phyloP scores from a whole-genome alignment of 2,329 filamentous ascomycete species.

The Ascochyta lentis region DNA sequence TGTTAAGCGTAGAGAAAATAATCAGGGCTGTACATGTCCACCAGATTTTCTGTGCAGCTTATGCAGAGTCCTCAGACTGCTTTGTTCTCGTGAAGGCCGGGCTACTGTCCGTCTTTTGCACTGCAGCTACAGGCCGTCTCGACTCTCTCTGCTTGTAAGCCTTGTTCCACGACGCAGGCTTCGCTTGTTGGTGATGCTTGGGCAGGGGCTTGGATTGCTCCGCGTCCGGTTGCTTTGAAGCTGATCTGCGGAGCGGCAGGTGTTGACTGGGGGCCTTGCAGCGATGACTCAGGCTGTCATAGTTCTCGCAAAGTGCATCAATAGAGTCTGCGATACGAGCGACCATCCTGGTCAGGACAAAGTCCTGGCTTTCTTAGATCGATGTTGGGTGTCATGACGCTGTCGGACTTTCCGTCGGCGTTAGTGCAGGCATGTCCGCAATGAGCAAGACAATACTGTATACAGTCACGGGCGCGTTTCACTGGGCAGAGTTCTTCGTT shows the following conservation, averaged over 20 bases:
- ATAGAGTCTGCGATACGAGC: conserved; percentile 2
- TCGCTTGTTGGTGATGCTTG: too few relatives aligned
- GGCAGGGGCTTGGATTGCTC: background rate
- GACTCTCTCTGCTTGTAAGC: background rate
- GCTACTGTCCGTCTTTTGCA: too few relatives aligned
- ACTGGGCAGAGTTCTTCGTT: background rate
- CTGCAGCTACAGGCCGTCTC: background rate
- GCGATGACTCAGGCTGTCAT: conserved; percentile 6
- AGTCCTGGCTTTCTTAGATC: conserved; percentile 6
- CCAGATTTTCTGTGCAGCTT: too few relatives aligned
- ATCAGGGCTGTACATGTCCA: too few relatives aligned
- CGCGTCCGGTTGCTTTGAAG: background rate
- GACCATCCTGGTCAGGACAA: background rate
- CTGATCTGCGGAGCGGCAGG: background rate
- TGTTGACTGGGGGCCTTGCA: conserved; percentile 1
- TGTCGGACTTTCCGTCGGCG: conserved; percentile 1
- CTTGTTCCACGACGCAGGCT: too few relatives aligned
- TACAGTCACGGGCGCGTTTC: background rate
- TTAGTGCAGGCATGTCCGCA: background rate
- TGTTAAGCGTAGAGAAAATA: too few relatives aligned
- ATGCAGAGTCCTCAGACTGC: too few relatives aligned
- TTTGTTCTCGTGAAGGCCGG: too few relatives aligned
- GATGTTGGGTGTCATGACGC: conserved; percentile 6
- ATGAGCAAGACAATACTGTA: background rate
- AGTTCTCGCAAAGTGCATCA: background rate